Evolutionary conservation across 768 basidiomycete species (phyloP).

Genomic region (Hypholoma fasciculare): DNA sequence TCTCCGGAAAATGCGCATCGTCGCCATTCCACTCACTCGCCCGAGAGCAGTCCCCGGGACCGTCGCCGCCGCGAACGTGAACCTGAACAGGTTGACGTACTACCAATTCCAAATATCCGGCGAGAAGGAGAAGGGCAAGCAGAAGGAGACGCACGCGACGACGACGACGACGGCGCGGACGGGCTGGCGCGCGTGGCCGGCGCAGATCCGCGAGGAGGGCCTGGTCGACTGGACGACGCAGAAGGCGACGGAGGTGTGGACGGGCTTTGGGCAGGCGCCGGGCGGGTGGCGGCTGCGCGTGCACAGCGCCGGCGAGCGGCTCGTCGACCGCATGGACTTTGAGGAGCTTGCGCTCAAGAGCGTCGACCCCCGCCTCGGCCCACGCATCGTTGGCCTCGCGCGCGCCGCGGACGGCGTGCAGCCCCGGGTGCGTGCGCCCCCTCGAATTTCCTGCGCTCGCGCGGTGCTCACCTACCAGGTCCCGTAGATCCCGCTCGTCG

Average conservation of each 20-base stretch:
- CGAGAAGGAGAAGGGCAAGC: slow-evolving; percentile 8
- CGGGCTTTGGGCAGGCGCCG: slow-evolving; percentile 65
- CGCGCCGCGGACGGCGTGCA: slow-evolving; percentile 20
- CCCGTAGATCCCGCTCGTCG: slow-evolving; percentile 64
- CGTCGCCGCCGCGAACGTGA: background rate
- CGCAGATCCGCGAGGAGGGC: slow-evolving; percentile 36
- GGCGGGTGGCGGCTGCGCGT: slow-evolving; percentile 75
- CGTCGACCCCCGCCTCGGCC: slow-evolving; percentile 69
- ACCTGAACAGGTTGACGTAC: slow-evolving; percentile 33
- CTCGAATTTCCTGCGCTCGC: background rate
- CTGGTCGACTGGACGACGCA: slow-evolving; percentile 45
- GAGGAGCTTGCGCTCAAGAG: slow-evolving; percentile 78
- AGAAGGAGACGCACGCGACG: slow-evolving; percentile 21
- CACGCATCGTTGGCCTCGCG: slow-evolving; percentile 30
- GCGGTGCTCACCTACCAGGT: background rate
- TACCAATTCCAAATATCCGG: slow-evolving; percentile 43
- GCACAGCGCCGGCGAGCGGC: slow-evolving; percentile 63
- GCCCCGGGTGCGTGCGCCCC: slow-evolving; percentile 7
- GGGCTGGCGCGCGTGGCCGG: slow-evolving; percentile 7
- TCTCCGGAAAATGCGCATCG: slow-evolving; percentile 41
- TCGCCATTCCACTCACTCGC: slow-evolving; percentile 46
- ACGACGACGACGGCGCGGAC: slow-evolving; percentile 1
- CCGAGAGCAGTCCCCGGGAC: slow-evolving; percentile 7
- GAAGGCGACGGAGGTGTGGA: slow-evolving; percentile 63
- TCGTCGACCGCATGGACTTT: slow-evolving; percentile 74